phyloP scores from a whole-genome alignment of 129 eudicot genomes.

The Ambrosia artemisiifolia region DNA sequence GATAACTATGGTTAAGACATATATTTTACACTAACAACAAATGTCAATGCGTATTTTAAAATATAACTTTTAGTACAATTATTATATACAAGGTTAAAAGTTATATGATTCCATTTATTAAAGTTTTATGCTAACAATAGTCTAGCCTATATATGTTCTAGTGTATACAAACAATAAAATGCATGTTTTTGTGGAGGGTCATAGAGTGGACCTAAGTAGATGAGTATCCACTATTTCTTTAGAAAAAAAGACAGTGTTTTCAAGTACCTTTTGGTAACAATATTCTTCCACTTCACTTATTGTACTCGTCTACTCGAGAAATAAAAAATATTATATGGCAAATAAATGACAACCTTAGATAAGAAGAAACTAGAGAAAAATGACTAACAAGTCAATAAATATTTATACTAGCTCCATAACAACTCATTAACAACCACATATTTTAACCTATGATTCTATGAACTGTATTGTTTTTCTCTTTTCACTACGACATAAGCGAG shows the following conservation, averaged over 20 bases:
- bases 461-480: background rate
- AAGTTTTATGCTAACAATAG: background rate
- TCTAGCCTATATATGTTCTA: background rate
- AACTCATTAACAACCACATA: background rate
- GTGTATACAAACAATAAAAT: background rate
- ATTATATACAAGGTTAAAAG: background rate
- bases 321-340: background rate
- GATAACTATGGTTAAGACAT: too few relatives aligned
- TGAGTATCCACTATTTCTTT: slow-evolving; percentile 24
- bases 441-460: background rate
- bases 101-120: too few relatives aligned
- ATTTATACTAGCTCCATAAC: background rate
- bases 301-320: slow-evolving; percentile 16
- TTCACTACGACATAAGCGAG: background rate
- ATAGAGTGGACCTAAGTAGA: slow-evolving; percentile 29
- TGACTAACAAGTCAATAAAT: background rate
- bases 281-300: slow-evolving; percentile 15
- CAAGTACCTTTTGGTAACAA: slow-evolving; percentile 29
- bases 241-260: slow-evolving; percentile 22
- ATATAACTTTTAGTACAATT: background rate
- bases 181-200: background rate
- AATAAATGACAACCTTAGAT: background rate
- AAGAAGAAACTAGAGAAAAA: background rate
- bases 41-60: background rate
- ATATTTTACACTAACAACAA: too few relatives aligned